Evolutionary conservation across 805 yeast genomes (phyloP), one percentile per base, ranked within the genome.

Genomic region (Myxozyma lipomycoides): DNA sequence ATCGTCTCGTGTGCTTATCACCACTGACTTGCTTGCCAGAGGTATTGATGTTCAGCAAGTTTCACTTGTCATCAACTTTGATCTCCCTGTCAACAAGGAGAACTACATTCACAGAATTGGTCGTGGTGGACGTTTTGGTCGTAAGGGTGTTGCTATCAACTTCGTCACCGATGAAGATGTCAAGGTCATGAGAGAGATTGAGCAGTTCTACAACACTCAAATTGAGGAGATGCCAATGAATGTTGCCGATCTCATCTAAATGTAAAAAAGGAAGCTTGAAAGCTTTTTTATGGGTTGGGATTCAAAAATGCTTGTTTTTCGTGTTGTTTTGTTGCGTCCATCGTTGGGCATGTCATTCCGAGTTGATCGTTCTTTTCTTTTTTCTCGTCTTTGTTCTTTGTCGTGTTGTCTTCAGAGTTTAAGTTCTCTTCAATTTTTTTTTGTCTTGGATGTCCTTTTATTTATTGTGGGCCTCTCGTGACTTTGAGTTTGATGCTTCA

Each of bases 31-130:
- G 64, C 86, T 91, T 84, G 98, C 98, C 45, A 80, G 98, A 73
- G 98, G 98, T 67, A 93, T 91, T 61, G 98, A 91, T 72, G 98
- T 91, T 55, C 98, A 91, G 75, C 98, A 91, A 69, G 96, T 91
- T 43, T 90, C 97, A 10, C 73, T 91, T 61, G 98, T 91, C 54
- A 87, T 91, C 66, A 91, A 91, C 78, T 91, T 86, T 73, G 98
- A 91, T 71, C 74, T 91, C 69, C 98, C 98, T 49, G 70, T 79
- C 59, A 89, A 93, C 78, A 82, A 84, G 68, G 98, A 91, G 72
- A 91, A 91, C 78, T 91, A 91, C 71, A 83, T 91, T 66, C 98
- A 91, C 76, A 81, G 98, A 73, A 91, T 91, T 61, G 98, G 98
- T 70, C 84, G 98, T 72, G 89, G 95, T 62, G 98, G 98, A 59